phyloP scores from a whole-genome alignment of 768 basidiomycete genomes.

The Chalciporus pseudorubinellus region DNA sequence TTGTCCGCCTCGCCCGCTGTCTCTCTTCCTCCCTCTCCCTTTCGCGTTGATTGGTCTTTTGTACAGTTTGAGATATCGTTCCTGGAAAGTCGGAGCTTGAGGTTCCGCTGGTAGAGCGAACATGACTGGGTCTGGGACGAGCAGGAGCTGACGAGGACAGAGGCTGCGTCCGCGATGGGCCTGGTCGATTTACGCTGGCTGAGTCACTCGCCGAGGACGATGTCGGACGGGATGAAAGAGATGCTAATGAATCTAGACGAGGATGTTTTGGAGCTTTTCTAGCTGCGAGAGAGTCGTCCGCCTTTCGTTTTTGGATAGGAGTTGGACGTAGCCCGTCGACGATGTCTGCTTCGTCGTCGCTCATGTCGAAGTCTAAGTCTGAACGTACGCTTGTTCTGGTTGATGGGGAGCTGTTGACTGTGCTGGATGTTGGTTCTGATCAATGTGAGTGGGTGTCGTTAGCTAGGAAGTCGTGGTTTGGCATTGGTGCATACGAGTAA shows the following conservation, averaged over 20 bases:
- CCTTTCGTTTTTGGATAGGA: slow-evolving; percentile 30
- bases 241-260: slow-evolving; percentile 12
- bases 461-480: neutral
- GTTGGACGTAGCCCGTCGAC: neutral
- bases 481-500: slow-evolving; percentile 20
- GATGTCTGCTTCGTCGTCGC: slow-evolving; percentile 21
- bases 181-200: neutral
- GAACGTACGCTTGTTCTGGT: slow-evolving; percentile 12
- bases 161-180: slow-evolving; percentile 12
- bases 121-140: neutral
- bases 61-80: slow-evolving; percentile 18
- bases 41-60: neutral
- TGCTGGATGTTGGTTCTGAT: slow-evolving; percentile 22
- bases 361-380: slow-evolving; percentile 20
- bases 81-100: slow-evolving; percentile 19
- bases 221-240: neutral
- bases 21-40: slow-evolving; percentile 2
- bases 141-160: neutral
- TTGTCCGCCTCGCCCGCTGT: neutral
- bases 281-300: slow-evolving; percentile 7
- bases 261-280: slow-evolving; percentile 19
- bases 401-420: slow-evolving; percentile 19
- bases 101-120: neutral
- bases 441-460: neutral
- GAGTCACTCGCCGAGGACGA: neutral